Percentiles rank a stretch among this genome's conserved stretches.
Conservation (phyloP, 2,329 filamentous ascomycete species). For the Botrytis fragariae region DNA sequence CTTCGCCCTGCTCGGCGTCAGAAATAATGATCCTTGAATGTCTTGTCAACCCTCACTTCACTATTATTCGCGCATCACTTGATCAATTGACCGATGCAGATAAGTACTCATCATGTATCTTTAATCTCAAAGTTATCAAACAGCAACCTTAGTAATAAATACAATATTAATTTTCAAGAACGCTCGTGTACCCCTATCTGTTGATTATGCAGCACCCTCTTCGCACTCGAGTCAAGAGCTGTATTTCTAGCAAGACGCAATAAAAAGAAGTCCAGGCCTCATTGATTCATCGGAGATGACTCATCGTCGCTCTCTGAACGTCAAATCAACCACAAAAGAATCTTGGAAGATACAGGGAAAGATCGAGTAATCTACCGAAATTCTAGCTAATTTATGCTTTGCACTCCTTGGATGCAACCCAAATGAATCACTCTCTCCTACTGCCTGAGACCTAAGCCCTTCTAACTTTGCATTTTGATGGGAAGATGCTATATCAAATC, state of each 20-base stretch:
- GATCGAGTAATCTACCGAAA: too few species aligned
- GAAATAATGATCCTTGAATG: not conserved
- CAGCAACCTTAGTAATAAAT: accelerated
- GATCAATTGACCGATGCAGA: not conserved
- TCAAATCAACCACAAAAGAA: too few species aligned
- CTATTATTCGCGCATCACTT: not conserved
- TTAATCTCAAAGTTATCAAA: not conserved
- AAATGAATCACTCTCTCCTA: too few species aligned
- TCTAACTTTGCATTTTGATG: too few species aligned
- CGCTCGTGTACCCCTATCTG: not conserved
- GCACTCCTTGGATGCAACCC: too few species aligned
- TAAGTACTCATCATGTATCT: not conserved
- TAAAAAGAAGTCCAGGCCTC: too few species aligned
- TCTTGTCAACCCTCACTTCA: not conserved
- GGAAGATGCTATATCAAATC: too few species aligned
- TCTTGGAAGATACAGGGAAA: too few species aligned
- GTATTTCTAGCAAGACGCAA: not conserved
- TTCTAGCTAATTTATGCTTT: too few species aligned
- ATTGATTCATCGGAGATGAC: too few species aligned
- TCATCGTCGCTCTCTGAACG: too few species aligned
- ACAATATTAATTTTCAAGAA: not conserved
- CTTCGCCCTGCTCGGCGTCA: not conserved
- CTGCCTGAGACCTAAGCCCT: too few species aligned
- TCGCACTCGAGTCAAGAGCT: not conserved
- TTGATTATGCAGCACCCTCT: not conserved